phyloP scores from a whole-genome alignment of 768 basidiomycete species.

The Austroboletus festivus region DNA sequence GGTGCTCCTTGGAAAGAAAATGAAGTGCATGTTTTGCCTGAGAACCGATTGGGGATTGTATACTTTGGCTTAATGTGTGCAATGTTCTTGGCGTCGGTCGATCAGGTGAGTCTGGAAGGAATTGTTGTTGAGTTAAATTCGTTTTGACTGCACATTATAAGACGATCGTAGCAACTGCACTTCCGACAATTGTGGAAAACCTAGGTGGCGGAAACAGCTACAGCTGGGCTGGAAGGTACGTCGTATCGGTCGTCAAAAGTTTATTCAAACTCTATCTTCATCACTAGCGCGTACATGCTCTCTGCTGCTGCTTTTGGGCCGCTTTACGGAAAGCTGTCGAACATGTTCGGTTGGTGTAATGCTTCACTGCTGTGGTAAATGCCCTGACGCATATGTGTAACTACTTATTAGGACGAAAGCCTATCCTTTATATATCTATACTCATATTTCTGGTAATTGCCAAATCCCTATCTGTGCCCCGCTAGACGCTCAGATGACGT shows the following conservation, averaged over 20 bases:
- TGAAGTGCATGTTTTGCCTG: conserved; percentile 18
- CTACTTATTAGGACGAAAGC: conserved; percentile 64
- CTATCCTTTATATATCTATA: conserved; percentile 65
- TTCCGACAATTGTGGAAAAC: conserved; percentile 68
- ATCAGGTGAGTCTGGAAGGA: conserved; percentile 42
- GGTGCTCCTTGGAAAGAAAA: background rate
- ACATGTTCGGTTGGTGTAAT: conserved; percentile 39
- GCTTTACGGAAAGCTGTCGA: conserved; percentile 75
- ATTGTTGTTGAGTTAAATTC: background rate
- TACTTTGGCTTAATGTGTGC: conserved; percentile 31
- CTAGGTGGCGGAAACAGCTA: conserved; percentile 63
- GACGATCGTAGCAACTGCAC: conserved; percentile 70
- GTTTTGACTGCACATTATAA: too few species aligned
- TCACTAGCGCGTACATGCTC: conserved; percentile 70
- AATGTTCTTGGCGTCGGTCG: conserved; percentile 46
- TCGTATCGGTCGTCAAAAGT: background rate
- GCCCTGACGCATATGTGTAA: conserved; percentile 10
- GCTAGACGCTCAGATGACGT: background rate
- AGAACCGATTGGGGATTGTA: conserved; percentile 12
- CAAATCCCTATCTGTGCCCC: background rate
- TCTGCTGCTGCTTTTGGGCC: conserved; percentile 65
- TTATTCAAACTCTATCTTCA: background rate
- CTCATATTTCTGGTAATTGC: conserved; percentile 59
- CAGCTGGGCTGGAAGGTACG: conserved; percentile 71
- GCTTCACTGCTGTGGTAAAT: conserved; percentile 9